Conservation (phyloP, 768 basidiomycete species). For the Saitozyma podzolica region DNA sequence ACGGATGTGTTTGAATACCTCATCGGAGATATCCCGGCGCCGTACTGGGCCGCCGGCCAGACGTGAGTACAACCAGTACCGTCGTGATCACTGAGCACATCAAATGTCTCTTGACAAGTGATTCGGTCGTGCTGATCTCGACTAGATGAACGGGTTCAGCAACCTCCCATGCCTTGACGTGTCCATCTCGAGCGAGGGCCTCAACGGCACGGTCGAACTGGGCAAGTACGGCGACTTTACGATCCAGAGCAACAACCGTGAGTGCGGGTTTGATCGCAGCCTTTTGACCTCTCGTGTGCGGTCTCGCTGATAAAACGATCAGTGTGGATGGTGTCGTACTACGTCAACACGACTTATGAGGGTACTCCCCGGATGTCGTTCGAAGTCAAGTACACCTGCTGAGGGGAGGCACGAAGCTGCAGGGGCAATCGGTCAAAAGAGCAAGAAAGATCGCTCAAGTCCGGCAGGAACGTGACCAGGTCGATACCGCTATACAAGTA, state of each 20-base stretch:
- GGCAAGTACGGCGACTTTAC: constrained; percentile 11
- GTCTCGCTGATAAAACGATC: not conserved
- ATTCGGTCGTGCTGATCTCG: not conserved
- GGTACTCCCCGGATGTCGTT: constrained; percentile 4
- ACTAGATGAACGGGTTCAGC: constrained; percentile 9
- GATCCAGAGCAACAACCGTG: constrained; percentile 10
- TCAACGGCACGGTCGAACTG: constrained; percentile 9
- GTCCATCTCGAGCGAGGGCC: constrained; percentile 2
- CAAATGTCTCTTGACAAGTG: no score
- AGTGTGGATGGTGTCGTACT: constrained; percentile 6
- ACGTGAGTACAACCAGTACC: constrained; percentile 1
- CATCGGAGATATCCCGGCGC: constrained; percentile 15
- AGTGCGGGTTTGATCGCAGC: not conserved
- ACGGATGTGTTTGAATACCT: constrained; percentile 11
- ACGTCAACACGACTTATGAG: constrained; percentile 5
- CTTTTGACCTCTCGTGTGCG: no score
- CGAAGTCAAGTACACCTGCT: constrained; percentile 10
- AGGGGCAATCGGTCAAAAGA: no score
- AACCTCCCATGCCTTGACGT: constrained; percentile 13
- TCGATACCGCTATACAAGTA: no score
- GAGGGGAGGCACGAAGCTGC: not conserved
- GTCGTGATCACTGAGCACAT: no score
- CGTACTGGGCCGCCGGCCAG: constrained; percentile 9
- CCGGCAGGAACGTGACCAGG: no score
- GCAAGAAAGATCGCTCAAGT: no score